Percentiles rank a stretch among this genome's conserved stretches.
phyloP scores from a whole-genome alignment of 345 rosid species.

The Nephelium lappaceum region DNA sequence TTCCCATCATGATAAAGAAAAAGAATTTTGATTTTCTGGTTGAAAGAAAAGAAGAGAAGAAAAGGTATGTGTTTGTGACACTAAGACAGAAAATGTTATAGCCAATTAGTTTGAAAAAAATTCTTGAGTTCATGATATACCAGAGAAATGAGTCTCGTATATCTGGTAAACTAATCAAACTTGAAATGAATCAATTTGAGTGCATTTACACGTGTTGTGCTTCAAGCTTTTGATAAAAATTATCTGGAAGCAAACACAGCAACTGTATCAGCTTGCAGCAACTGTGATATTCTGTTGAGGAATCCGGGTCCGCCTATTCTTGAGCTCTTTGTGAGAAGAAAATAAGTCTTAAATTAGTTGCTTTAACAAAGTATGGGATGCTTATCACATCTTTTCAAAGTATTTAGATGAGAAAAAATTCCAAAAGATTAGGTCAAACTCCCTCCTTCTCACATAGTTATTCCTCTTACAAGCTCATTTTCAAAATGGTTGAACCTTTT shows the following conservation, averaged over 20 bases:
- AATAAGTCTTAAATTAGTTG: conserved; percentile 18
- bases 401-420: conserved; percentile 34
- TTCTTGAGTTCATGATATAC: background rate
- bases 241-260: conserved; percentile 1
- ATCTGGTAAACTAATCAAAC: conserved; percentile 5
- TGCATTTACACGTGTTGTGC: conserved; percentile 27
- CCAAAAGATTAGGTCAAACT: conserved; percentile 52
- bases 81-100: background rate
- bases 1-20: background rate
- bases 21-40: background rate
- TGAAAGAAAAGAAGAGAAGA: background rate
- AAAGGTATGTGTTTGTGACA: background rate
- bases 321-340: conserved; percentile 6
- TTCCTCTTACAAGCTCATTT: conserved; percentile 34
- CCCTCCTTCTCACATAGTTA: conserved; percentile 26
- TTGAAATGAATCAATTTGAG: conserved; percentile 14
- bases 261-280: conserved; percentile 9
- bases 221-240: background rate
- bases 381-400: conserved; percentile 48
- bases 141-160: background rate
- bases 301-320: conserved; percentile 49
- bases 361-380: conserved; percentile 46
- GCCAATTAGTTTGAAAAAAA: background rate
- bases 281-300: conserved; percentile 32
- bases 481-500: conserved; percentile 37